These are phyloP conservation scores for Dactylellina drechsleri DNA, from an alignment of 2,329 filamentous ascomycete genomes.

Conservation along the genomic window DNA sequence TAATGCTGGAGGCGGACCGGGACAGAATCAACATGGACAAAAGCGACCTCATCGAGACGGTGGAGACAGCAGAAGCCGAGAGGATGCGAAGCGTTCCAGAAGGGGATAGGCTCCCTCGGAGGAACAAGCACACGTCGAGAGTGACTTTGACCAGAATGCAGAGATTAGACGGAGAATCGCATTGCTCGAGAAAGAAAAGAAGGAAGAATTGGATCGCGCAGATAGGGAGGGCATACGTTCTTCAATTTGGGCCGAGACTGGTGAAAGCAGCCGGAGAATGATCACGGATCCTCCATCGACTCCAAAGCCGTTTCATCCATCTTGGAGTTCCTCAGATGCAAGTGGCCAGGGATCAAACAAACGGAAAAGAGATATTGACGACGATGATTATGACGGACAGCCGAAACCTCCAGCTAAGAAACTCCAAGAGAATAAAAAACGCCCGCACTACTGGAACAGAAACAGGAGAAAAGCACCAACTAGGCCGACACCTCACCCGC, in stretches of 20 bases:
- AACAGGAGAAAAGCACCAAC: too few species aligned
- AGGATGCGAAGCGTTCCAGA: constrained; percentile 50
- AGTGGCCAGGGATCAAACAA: not conserved
- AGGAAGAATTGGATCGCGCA: not conserved
- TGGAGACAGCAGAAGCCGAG: constrained; percentile 41
- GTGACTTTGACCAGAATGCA: not conserved
- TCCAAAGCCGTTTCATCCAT: not conserved
- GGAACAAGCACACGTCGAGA: not conserved
- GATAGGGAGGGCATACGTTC: not conserved
- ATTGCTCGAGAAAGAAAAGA: constrained; percentile 22
- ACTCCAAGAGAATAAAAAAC: not conserved
- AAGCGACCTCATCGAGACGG: constrained; percentile 52
- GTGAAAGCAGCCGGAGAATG: not conserved
- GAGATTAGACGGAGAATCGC: constrained; percentile 15
- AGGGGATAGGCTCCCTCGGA: constrained; percentile 41
- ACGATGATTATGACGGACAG: not conserved
- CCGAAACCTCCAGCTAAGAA: not conserved
- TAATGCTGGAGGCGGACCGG: constrained; percentile 14
- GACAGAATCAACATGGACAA: constrained; percentile 37
- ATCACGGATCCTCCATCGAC: not conserved
- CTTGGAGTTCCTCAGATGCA: not conserved
- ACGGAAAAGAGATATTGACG: constrained; percentile 9
- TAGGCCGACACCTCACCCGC: too few species aligned
- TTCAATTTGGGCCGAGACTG: too few species aligned
- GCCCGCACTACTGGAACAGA: too few species aligned